phyloP scores from a whole-genome alignment of 2,329 filamentous ascomycete genomes.

The Fusarium penzigii region DNA sequence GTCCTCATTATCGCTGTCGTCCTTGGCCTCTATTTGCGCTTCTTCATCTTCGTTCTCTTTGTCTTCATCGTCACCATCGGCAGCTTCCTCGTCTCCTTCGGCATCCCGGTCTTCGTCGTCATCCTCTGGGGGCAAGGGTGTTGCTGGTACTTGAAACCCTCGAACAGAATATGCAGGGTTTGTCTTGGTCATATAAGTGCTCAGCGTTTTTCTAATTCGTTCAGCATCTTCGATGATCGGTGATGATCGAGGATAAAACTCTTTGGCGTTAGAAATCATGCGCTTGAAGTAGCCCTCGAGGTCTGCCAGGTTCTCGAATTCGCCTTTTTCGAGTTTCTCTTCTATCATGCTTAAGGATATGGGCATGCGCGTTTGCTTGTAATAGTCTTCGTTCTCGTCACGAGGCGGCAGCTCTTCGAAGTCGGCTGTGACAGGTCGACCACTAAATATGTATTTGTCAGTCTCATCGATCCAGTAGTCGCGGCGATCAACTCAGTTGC shows the following conservation, averaged over 20 bases:
- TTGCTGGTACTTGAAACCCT: conserved; percentile 70
- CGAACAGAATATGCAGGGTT: conserved; percentile 78
- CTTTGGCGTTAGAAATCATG: conserved; percentile 85
- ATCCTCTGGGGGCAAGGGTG: conserved; percentile 60
- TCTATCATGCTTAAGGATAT: conserved; percentile 79
- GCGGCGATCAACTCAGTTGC: conserved; percentile 22
- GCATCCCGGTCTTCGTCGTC: conserved; percentile 32
- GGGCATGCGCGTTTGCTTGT: conserved; percentile 73
- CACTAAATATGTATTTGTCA: conserved; percentile 47
- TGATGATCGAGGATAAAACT: conserved; percentile 74
- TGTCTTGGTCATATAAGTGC: conserved; percentile 83
- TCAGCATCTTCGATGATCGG: conserved; percentile 81
- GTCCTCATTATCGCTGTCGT: conserved; percentile 24
- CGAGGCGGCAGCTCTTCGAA: conserved; percentile 73
- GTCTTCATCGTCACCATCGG: conserved; percentile 35
- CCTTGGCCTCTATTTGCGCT: conserved; percentile 33
- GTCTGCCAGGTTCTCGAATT: conserved; percentile 70
- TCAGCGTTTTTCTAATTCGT: conserved; percentile 80
- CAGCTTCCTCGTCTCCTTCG: conserved; percentile 30
- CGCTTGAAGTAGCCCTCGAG: conserved; percentile 86
- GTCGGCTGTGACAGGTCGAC: conserved; percentile 71
- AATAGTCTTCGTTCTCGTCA: conserved; percentile 71
- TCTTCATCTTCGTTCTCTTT: conserved; percentile 33
- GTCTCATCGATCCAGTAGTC: conserved; percentile 7
- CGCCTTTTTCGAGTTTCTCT: conserved; percentile 66